phyloP scores from a whole-genome alignment of 2,329 filamentous ascomycete species.

The Colletotrichum limetticola region DNA sequence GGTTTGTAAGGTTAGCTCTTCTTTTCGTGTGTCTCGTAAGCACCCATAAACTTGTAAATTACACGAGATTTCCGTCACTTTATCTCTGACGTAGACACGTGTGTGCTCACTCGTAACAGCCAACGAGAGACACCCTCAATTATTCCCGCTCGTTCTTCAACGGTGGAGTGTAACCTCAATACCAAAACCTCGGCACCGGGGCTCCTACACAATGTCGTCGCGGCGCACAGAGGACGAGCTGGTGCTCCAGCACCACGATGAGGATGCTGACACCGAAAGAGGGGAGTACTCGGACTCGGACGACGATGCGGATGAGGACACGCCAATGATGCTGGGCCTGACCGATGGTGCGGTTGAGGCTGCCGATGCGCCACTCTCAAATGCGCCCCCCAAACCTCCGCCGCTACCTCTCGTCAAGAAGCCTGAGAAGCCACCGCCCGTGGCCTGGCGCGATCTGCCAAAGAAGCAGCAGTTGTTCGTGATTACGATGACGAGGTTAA shows the following conservation, averaged over 20 bases:
- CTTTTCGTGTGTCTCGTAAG: neutral
- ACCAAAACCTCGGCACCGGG: neutral
- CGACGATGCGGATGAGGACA: constrained; percentile 2
- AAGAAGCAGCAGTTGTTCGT: constrained; percentile 82
- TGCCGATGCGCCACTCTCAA: constrained; percentile 6
- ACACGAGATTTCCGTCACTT: neutral
- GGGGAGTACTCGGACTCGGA: neutral
- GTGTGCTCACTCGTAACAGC: neutral
- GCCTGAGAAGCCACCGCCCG: constrained; percentile 49
- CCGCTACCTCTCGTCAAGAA: constrained; percentile 8
- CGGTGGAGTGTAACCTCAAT: neutral
- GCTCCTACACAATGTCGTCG: neutral
- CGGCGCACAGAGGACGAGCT: constrained; percentile 4
- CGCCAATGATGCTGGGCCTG: constrained; percentile 3
- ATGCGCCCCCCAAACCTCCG: neutral
- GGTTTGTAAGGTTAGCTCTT: no score
- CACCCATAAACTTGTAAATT: neutral
- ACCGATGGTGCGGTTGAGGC: constrained; percentile 10
- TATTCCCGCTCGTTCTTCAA: neutral
- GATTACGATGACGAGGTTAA: constrained; percentile 80
- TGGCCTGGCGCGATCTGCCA: constrained; percentile 79
- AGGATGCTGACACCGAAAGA: constrained; percentile 22
- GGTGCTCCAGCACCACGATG: constrained; percentile 9
- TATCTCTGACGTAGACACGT: neutral
- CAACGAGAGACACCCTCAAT: neutral